Evolutionary conservation across 1,284 basidiomycete species (phyloP).

Genomic region (Cryptococcus sp.): DNA sequence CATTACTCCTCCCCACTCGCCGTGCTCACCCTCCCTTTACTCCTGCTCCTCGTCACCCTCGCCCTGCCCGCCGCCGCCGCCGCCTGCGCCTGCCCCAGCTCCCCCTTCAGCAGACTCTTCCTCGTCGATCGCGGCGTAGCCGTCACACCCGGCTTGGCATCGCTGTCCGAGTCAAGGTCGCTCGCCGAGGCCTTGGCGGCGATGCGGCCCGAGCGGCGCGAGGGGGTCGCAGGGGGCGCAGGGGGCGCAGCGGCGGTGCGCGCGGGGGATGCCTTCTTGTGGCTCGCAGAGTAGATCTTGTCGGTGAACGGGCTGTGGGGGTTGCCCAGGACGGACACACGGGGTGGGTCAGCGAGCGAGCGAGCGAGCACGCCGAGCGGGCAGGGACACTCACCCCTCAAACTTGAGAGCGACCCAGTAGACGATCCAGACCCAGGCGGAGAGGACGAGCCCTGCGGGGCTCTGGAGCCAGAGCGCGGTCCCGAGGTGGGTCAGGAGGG

Average conservation of each 20-base stretch:
- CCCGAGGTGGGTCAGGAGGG: conserved; percentile 79
- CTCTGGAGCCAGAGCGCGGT: conserved; percentile 80
- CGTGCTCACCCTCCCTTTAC: conserved; percentile 31
- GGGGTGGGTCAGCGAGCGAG: neutral
- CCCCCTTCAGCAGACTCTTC: conserved; percentile 8
- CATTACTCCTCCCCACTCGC: conserved; percentile 30
- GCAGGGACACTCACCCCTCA: conserved; percentile 75
- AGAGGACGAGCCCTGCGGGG: conserved; percentile 72
- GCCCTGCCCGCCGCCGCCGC: conserved; percentile 17
- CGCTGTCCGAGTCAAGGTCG: conserved; percentile 12
- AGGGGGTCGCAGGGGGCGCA: conserved; percentile 12
- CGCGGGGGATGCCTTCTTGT: conserved; percentile 17
- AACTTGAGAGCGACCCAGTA: conserved; percentile 78
- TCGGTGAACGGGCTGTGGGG: conserved; percentile 48
- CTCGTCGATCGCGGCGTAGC: conserved; percentile 7
- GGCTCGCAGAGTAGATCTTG: conserved; percentile 47
- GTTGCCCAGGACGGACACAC: no score
- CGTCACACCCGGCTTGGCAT: conserved; percentile 8
- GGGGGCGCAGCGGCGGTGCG: conserved; percentile 14
- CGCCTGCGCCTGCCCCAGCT: conserved; percentile 3
- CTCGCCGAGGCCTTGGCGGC: conserved; percentile 18
- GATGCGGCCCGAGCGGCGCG: conserved; percentile 28
- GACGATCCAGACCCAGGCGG: conserved; percentile 72
- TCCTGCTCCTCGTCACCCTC: conserved; percentile 45
- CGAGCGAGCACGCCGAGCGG: no score